These are phyloP conservation scores for Zhuliangozyma blackwelliae DNA, from an alignment of 1,139 yeast genomes.

Conservation along the genomic window DNA sequence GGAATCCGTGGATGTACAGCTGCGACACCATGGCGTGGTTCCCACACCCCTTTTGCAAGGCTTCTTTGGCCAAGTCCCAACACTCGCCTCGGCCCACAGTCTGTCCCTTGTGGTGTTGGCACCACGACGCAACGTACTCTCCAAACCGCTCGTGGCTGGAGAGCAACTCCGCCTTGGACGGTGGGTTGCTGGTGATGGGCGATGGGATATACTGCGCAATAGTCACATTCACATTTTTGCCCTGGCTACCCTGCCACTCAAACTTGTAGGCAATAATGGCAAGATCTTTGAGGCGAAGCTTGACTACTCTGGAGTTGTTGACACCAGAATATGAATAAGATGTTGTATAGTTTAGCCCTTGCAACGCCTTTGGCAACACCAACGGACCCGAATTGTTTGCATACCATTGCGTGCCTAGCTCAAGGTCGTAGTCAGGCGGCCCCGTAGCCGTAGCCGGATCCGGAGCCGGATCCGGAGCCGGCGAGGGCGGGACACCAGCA, in stretches of 20 bases:
- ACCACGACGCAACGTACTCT: constrained; percentile 59
- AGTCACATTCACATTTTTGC: constrained; percentile 16
- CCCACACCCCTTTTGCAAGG: constrained; percentile 56
- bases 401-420: constrained; percentile 45
- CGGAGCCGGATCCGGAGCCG: too few species aligned
- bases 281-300: constrained; percentile 48
- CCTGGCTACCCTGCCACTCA: constrained; percentile 38
- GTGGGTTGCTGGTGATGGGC: constrained; percentile 36
- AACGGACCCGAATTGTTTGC: constrained; percentile 19
- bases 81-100: constrained; percentile 72
- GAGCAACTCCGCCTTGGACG: constrained; percentile 36
- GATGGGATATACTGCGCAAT: constrained; percentile 45
- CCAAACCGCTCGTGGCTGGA: constrained; percentile 43
- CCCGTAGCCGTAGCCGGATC: constrained; percentile 9
- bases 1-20: constrained; percentile 56
- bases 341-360: constrained; percentile 33
- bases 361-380: constrained; percentile 32
- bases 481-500: constrained; percentile 7
- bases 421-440: constrained; percentile 39
- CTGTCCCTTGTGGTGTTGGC: constrained; percentile 50
- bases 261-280: constrained; percentile 43
- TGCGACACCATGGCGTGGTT: constrained; percentile 58
- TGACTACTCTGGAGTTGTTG: constrained; percentile 19
- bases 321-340: constrained; percentile 20
- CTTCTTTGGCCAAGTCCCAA: constrained; percentile 72